phyloP scores from a whole-genome alignment of 495 filamentous ascomycete genomes.

The Parathielavia appendiculata region DNA sequence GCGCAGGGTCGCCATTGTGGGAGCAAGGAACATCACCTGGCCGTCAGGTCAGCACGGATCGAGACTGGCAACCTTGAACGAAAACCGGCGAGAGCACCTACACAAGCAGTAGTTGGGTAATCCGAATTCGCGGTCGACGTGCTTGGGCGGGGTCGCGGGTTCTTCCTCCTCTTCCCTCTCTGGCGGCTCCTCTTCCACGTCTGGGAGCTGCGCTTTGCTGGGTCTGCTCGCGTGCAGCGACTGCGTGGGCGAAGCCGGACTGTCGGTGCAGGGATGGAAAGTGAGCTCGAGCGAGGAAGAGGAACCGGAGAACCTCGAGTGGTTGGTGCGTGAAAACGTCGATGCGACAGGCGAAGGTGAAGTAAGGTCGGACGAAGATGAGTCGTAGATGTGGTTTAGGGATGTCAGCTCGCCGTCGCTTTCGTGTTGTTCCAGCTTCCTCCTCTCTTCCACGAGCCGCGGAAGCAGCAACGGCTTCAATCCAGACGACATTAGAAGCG shows the following conservation, averaged over 20 bases:
- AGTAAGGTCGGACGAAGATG: constrained; percentile 53
- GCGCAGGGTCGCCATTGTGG: constrained; percentile 35
- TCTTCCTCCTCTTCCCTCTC: constrained; percentile 54
- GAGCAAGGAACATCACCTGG: constrained; percentile 44
- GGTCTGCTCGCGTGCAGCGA: constrained; percentile 34
- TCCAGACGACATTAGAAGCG: constrained; percentile 44
- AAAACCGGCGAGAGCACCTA: constrained; percentile 30
- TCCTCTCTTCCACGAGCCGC: constrained; percentile 48
- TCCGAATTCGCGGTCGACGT: constrained; percentile 32
- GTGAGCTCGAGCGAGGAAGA: constrained; percentile 47
- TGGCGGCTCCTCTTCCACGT: constrained; percentile 51
- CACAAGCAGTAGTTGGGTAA: constrained; percentile 52
- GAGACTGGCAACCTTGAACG: not conserved
- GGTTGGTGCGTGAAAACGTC: constrained; percentile 53
- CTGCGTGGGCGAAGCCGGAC: constrained; percentile 43
- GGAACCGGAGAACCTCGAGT: constrained; percentile 52
- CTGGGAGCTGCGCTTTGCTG: constrained; percentile 48
- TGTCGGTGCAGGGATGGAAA: constrained; percentile 33
- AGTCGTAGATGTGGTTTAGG: constrained; percentile 38
- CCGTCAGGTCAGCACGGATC: constrained; percentile 1
- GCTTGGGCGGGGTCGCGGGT: constrained; percentile 38
- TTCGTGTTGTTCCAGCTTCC: constrained; percentile 35
- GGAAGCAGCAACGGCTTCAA: constrained; percentile 49
- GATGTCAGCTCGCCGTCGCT: constrained; percentile 22
- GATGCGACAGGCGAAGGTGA: constrained; percentile 59